A percentile compares a stretch with the other conserved stretches of the same genome.
Conservation (phyloP, 2,329 filamentous ascomycete species). For the Penicillium polonicum region DNA sequence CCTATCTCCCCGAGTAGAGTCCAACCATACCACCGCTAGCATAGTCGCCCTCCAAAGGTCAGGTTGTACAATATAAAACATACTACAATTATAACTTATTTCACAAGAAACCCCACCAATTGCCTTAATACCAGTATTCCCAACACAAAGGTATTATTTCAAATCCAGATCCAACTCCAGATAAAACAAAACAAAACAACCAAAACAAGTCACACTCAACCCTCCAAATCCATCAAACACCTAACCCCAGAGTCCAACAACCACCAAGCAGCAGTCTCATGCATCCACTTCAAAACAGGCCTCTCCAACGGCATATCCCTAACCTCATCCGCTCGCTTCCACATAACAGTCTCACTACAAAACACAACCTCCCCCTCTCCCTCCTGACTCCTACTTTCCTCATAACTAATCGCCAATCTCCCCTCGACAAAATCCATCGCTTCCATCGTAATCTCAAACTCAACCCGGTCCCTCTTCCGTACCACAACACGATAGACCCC, state of each 20-base stretch:
- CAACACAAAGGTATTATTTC: not conserved
- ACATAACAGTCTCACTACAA: constrained; percentile 34
- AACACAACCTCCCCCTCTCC: constrained; percentile 22
- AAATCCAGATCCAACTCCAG: not conserved
- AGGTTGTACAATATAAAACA: no score
- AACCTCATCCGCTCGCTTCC: constrained; percentile 22
- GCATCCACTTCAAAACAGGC: constrained; percentile 29
- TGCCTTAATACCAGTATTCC: not conserved
- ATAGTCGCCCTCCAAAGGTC: no score
- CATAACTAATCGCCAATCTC: constrained; percentile 26
- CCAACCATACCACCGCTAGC: no score
- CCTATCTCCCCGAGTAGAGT: no score
- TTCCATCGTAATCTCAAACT: constrained; percentile 31
- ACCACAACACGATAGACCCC: constrained; percentile 31
- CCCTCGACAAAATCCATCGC: constrained; percentile 20
- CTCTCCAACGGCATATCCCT: constrained; percentile 33
- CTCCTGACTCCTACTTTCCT: constrained; percentile 5
- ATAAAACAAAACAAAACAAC: not conserved
- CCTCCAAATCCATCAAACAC: constrained; percentile 30
- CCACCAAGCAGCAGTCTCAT: constrained; percentile 39
- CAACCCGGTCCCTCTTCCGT: constrained; percentile 28
- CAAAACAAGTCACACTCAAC: not conserved
- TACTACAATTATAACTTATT: no score
- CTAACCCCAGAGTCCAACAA: constrained; percentile 35
- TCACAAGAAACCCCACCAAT: no score